Conservation (phyloP, 257 asterid species). For the Fraxinus pennsylvanica region DNA sequence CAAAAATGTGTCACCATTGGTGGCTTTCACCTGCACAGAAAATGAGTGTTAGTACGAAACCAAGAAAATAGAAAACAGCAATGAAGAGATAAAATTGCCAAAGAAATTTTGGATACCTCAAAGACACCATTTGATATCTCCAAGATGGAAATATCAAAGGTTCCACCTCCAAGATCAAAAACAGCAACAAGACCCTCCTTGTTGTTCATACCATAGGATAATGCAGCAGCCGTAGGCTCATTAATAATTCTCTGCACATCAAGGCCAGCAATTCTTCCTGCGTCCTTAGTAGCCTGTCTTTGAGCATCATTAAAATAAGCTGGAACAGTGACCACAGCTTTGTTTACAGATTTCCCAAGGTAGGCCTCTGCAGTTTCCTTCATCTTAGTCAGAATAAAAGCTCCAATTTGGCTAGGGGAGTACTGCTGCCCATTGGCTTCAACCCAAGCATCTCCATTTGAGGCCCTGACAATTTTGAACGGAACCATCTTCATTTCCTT, state of each 20-base stretch:
- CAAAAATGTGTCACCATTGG: slow-evolving; percentile 86
- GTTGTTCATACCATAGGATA: slow-evolving; percentile 75
- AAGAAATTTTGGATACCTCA: slow-evolving; percentile 46
- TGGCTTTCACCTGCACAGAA: slow-evolving; percentile 67
- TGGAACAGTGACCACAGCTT: slow-evolving; percentile 74
- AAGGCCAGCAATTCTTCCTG: slow-evolving; percentile 79
- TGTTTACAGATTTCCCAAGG: slow-evolving; percentile 46
- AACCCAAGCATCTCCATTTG: slow-evolving; percentile 67
- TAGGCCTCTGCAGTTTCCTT: slow-evolving; percentile 63
- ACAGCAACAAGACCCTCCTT: slow-evolving; percentile 84
- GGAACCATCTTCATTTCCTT: slow-evolving; percentile 66
- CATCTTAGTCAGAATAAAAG: slow-evolving; percentile 54
- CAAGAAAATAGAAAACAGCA: background rate
- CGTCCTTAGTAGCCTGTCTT: slow-evolving; percentile 86
- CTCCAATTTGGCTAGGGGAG: slow-evolving; percentile 58
- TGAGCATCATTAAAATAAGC: slow-evolving; percentile 93
- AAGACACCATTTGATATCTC: slow-evolving; percentile 85
- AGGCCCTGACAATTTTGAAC: slow-evolving; percentile 45
- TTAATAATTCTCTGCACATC: slow-evolving; percentile 78
- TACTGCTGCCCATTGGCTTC: slow-evolving; percentile 55
- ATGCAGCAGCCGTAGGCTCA: slow-evolving; percentile 91
- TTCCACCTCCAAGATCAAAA: slow-evolving; percentile 85
- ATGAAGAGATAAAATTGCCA: too few species aligned
- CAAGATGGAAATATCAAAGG: slow-evolving; percentile 74
- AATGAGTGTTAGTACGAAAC: background rate